Percentiles rank a stretch among this genome's conserved stretches.
Conservation (phyloP, 345 rosid species). For the Mangifera indica region DNA sequence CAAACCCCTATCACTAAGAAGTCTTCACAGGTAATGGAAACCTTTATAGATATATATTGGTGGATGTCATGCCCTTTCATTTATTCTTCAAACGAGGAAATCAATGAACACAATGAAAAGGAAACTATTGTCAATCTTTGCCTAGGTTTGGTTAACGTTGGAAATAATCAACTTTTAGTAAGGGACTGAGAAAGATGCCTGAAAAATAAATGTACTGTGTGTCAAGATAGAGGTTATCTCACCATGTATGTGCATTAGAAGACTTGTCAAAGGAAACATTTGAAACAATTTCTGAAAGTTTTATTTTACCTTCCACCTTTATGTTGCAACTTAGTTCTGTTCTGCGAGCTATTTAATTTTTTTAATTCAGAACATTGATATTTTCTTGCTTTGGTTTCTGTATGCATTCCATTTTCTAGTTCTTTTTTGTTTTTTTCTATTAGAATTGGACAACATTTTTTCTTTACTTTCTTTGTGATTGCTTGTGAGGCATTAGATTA, state of each 20-base stretch:
- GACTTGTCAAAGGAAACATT: not conserved
- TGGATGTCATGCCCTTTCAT: not conserved
- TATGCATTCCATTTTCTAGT: not conserved
- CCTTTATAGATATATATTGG: not conserved
- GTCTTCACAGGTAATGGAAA: constrained; percentile 57
- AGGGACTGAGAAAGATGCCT: constrained; percentile 4
- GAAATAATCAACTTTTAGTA: not conserved
- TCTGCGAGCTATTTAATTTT: not conserved
- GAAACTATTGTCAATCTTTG: not conserved
- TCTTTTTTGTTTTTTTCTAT: constrained; percentile 3
- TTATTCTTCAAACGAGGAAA: not conserved
- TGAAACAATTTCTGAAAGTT: not conserved
- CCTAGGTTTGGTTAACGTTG: not conserved
- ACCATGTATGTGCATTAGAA: not conserved
- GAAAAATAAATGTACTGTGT: not conserved
- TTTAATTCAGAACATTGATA: not conserved
- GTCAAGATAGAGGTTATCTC: not conserved
- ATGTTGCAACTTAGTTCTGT: not conserved
- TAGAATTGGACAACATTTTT: not conserved
- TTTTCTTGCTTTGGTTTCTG: not conserved
- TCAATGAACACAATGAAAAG: not conserved
- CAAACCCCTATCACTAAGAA: constrained; percentile 45
- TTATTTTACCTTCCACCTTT: not conserved
- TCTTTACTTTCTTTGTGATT: not conserved
- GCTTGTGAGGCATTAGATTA: not conserved